Evolutionary conservation across 2,329 filamentous ascomycete species (phyloP).

Genomic region (Colletotrichum spinosum): DNA sequence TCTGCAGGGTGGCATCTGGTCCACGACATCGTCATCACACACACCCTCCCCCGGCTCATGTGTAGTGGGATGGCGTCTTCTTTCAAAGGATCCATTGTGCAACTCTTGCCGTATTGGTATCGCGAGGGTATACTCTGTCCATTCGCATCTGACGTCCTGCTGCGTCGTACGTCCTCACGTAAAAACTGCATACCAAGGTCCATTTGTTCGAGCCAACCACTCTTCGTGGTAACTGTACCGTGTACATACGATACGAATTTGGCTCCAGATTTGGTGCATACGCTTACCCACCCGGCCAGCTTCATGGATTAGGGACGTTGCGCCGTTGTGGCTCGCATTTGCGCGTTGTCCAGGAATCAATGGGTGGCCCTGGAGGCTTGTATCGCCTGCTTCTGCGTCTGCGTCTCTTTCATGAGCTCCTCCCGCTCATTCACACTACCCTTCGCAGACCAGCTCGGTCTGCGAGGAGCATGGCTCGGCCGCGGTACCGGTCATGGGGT

Average conservation of each 20-base stretch:
- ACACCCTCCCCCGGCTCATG: slow-evolving; percentile 7
- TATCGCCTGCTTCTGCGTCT: background rate
- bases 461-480: slow-evolving; percentile 31
- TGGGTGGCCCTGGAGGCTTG: slow-evolving; percentile 6
- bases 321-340: slow-evolving; percentile 35
- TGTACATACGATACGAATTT: background rate
- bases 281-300: slow-evolving; percentile 31
- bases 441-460: slow-evolving; percentile 30
- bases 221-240: background rate
- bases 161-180: slow-evolving; percentile 17
- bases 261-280: slow-evolving; percentile 7
- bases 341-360: slow-evolving; percentile 19
- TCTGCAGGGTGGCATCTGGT: slow-evolving; percentile 13
- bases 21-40: slow-evolving; percentile 29
- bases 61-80: slow-evolving; percentile 33
- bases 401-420: slow-evolving; percentile 21
- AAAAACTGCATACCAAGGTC: slow-evolving; percentile 14
- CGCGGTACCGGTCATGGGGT: slow-evolving; percentile 32
- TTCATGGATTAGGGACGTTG: slow-evolving; percentile 36
- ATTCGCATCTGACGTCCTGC: slow-evolving; percentile 22
- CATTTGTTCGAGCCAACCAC: slow-evolving; percentile 9
- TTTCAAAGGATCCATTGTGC: slow-evolving; percentile 24
- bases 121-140: slow-evolving; percentile 24
- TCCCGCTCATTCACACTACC: background rate
- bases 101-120: slow-evolving; percentile 34